phyloP scores from a whole-genome alignment of 176 grass and related monocot genomes.

The Tillandsia leiboldiana region DNA sequence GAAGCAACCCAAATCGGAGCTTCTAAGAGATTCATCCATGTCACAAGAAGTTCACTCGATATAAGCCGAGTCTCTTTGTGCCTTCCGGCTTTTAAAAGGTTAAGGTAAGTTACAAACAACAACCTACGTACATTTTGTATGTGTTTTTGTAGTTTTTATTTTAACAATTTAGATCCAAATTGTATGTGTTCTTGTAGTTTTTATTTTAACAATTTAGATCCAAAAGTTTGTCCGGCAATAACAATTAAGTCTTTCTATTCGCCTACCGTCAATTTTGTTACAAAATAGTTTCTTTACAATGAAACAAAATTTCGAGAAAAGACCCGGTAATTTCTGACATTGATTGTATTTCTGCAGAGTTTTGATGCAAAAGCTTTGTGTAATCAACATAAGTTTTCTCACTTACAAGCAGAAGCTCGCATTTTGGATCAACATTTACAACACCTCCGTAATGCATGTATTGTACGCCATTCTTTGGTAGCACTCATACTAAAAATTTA shows the following conservation, averaged over 20 bases:
- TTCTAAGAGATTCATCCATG: conserved; percentile 27
- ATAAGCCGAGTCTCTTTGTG: conserved; percentile 35
- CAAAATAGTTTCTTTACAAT: too few relatives aligned
- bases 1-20: conserved; percentile 11
- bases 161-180: too few relatives aligned
- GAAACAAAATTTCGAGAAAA: too few relatives aligned
- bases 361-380: conserved; percentile 55
- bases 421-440: conserved; percentile 98
- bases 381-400: conserved; percentile 43
- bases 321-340: neutral
- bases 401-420: conserved; percentile 87
- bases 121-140: too few relatives aligned
- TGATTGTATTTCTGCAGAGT: conserved; percentile 27
- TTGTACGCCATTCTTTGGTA: conserved; percentile 4
- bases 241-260: neutral
- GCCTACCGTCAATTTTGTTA: neutral
- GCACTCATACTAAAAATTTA: neutral
- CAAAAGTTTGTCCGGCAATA: too few relatives aligned
- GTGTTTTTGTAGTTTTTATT: too few relatives aligned
- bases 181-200: too few relatives aligned
- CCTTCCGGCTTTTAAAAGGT: conserved; percentile 46
- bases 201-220: too few relatives aligned
- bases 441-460: conserved; percentile 99
- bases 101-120: conserved; percentile 49
- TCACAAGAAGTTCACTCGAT: conserved; percentile 48